phyloP scores from a whole-genome alignment of 169 alveolate species.

The Cryptosporidium baileyi region DNA sequence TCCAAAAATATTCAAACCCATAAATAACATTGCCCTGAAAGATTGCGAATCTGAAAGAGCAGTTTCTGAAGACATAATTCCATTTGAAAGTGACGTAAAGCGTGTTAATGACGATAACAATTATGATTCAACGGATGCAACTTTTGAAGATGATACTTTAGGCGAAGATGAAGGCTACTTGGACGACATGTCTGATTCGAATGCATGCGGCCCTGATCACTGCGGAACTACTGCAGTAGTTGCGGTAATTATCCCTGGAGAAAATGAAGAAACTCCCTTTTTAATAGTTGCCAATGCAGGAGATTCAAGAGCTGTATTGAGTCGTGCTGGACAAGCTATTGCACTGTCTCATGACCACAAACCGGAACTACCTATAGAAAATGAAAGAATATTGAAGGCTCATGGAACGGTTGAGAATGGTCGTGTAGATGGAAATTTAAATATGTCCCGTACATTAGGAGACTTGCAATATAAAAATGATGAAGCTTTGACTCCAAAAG shows the following conservation, averaged over 20 bases:
- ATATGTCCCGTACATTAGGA: constrained; percentile 96
- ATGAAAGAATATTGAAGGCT: constrained; percentile 88
- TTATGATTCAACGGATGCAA: not conserved
- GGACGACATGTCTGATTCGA: constrained; percentile 48
- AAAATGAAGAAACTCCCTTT: constrained; percentile 76
- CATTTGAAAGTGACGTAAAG: constrained; percentile 50
- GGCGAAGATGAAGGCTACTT: constrained; percentile 74
- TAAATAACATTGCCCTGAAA: not conserved
- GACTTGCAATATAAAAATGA: constrained; percentile 94
- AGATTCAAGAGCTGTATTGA: constrained; percentile 96
- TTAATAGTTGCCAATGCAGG: constrained; percentile 98
- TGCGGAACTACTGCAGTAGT: constrained; percentile 91
- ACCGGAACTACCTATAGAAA: constrained; percentile 94
- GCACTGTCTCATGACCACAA: constrained; percentile 97
- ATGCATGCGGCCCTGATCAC: constrained; percentile 73
- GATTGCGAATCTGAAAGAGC: not conserved
- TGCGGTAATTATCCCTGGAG: constrained; percentile 76
- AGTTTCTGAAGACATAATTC: constrained; percentile 1
- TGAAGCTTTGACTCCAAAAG: constrained; percentile 83
- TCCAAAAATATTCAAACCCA: not conserved
- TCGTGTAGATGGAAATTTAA: constrained; percentile 94
- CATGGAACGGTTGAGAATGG: constrained; percentile 96
- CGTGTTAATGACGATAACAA: not conserved
- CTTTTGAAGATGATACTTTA: constrained; percentile 72
- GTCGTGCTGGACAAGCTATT: constrained; percentile 89